phyloP scores from a whole-genome alignment of 2,329 filamentous ascomycete species.

The Cadophora sp. region DNA sequence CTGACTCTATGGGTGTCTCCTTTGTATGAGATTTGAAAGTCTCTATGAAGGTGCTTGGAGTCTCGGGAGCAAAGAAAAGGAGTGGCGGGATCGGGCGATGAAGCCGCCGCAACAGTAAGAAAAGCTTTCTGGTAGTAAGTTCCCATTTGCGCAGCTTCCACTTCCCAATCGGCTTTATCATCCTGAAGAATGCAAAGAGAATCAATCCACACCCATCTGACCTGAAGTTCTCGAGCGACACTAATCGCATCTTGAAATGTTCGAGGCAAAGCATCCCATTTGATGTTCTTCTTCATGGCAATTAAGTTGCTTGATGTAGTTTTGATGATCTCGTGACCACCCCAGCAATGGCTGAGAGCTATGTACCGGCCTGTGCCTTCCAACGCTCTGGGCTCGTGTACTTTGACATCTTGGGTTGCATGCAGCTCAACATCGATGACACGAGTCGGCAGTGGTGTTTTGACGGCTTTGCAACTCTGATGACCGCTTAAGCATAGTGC shows the following conservation, averaged over 20 bases:
- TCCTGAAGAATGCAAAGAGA: slow-evolving; percentile 17
- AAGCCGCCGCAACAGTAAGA: slow-evolving; percentile 2
- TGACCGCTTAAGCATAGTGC: not conserved
- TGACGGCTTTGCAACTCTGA: not conserved
- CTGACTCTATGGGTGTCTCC: not conserved
- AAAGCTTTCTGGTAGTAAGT: slow-evolving; percentile 5
- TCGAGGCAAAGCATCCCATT: not conserved
- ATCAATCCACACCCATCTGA: slow-evolving; percentile 18
- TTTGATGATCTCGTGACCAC: not conserved
- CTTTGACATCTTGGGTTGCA: not conserved
- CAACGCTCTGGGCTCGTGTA: not conserved
- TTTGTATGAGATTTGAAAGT: not conserved
- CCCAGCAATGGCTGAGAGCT: slow-evolving; percentile 9
- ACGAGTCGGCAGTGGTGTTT: slow-evolving; percentile 1
- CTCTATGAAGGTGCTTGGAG: not conserved
- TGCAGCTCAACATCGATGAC: slow-evolving; percentile 9
- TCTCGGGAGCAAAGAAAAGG: not conserved
- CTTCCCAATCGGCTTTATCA: slow-evolving; percentile 9
- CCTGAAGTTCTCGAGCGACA: not conserved
- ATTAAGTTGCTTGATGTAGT: not conserved
- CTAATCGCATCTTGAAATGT: slow-evolving; percentile 10
- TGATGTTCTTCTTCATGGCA: slow-evolving; percentile 1
- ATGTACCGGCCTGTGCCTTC: slow-evolving; percentile 6
- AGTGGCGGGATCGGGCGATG: not conserved
- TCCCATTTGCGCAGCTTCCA: slow-evolving; percentile 3